Evolutionary conservation across 805 yeast species (phyloP).

Genomic region (Barnettozyma siamensis): DNA sequence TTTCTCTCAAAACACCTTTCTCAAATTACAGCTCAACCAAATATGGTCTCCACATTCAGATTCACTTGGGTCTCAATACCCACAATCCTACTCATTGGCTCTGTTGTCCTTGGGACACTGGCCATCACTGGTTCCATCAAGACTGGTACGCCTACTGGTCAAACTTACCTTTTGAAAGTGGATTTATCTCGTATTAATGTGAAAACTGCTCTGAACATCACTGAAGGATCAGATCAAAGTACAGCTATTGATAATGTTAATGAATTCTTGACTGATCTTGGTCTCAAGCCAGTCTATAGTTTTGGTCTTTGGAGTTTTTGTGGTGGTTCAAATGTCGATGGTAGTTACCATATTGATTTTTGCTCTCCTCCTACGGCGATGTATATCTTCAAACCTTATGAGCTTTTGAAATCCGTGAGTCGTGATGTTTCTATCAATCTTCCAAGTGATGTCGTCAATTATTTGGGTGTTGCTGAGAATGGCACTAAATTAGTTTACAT

Average conservation of each 20-base stretch:
- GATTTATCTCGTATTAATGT: slow-evolving; percentile 30
- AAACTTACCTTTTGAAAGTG: slow-evolving; percentile 43
- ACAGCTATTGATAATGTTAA: not conserved
- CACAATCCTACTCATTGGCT: slow-evolving; percentile 31
- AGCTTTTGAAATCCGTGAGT: slow-evolving; percentile 23
- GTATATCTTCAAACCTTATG: slow-evolving; percentile 50
- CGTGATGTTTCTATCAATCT: slow-evolving; percentile 29
- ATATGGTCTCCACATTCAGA: slow-evolving; percentile 25
- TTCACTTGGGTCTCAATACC: slow-evolving; percentile 24
- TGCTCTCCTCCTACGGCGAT: slow-evolving; percentile 54
- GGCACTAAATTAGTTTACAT: slow-evolving; percentile 57
- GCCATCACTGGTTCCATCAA: slow-evolving; percentile 49
- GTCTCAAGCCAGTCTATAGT: slow-evolving; percentile 42
- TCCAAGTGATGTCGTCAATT: slow-evolving; percentile 48
- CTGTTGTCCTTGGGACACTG: slow-evolving; percentile 42
- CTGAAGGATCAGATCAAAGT: not conserved
- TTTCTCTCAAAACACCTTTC: not conserved
- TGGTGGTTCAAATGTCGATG: slow-evolving; percentile 29
- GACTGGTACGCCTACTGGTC: slow-evolving; percentile 35
- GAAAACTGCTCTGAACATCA: not conserved
- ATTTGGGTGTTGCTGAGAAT: slow-evolving; percentile 38
- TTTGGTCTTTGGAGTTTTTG: slow-evolving; percentile 67
- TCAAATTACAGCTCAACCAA: not conserved
- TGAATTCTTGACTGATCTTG: slow-evolving; percentile 11
- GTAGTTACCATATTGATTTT: slow-evolving; percentile 31